A percentile compares a stretch with the other conserved stretches of the same genome.
phyloP scores from a whole-genome alignment of 108 stramenopile genomes.

The Cyclotella sp. region DNA sequence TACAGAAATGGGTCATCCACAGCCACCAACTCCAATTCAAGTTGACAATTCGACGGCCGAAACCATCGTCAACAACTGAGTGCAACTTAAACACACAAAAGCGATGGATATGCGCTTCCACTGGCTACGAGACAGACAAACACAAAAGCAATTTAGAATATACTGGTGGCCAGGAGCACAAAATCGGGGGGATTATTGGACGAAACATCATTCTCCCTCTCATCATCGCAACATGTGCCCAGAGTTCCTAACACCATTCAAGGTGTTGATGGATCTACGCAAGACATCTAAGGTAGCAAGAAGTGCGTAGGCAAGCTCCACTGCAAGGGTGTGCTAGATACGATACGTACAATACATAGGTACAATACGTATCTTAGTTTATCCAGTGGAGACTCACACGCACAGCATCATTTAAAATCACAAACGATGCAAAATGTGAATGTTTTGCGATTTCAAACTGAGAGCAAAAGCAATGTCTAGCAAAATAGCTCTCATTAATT shows the following conservation, averaged over 20 bases:
- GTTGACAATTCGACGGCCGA: slow-evolving; percentile 48
- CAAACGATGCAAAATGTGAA: not conserved
- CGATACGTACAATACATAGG: slow-evolving; percentile 8
- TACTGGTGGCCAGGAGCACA: slow-evolving; percentile 6
- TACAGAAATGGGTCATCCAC: slow-evolving; percentile 31
- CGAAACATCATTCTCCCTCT: not conserved
- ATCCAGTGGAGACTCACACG: slow-evolving; percentile 6
- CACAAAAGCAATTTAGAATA: slow-evolving; percentile 3
- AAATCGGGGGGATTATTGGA: slow-evolving; percentile 3
- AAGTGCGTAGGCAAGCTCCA: too few species aligned
- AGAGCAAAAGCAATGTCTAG: slow-evolving; percentile 8
- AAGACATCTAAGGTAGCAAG: too few species aligned
- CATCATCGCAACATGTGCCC: slow-evolving; percentile 16
- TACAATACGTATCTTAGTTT: slow-evolving; percentile 4
- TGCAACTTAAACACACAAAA: slow-evolving; percentile 37
- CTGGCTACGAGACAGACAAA: not conserved
- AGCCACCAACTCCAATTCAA: slow-evolving; percentile 24
- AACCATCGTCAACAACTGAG: slow-evolving; percentile 45
- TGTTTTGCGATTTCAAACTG: not conserved
- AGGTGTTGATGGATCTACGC: too few species aligned
- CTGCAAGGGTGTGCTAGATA: not conserved
- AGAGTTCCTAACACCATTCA: not conserved
- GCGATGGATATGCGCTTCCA: not conserved
- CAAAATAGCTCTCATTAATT: slow-evolving; percentile 25
- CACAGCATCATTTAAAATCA: slow-evolving; percentile 3